Evolutionary conservation across 2,329 filamentous ascomycete genomes (phyloP), one percentile per base, ranked within the genome.

Genomic region (Cladophialophora exuberans): DNA sequence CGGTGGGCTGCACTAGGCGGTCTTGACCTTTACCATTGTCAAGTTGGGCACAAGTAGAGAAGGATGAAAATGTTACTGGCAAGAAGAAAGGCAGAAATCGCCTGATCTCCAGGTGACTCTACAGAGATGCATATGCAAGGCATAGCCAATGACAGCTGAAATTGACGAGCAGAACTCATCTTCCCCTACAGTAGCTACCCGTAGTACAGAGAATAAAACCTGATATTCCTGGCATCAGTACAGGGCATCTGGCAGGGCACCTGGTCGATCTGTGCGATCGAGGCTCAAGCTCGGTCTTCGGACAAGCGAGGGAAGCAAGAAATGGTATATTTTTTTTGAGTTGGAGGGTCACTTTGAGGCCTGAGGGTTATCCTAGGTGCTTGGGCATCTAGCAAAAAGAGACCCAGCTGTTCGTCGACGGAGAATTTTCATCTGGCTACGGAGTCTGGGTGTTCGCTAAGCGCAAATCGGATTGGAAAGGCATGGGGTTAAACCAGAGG

Each of bases 41-140:
- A n/a, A n/a, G 43, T 46, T 41, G 51, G 51, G 45, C 25, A 54
- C 46, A 30, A 55, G 30, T 25, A 50, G 13, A 31, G 51, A 46
- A 51, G 45, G 55, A 51, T 54, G 51, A 57, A 44, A 28, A 11
- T 26, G 18, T 30, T 22, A 38, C 22, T 20, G 25, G 35, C 22
- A 11, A 35, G 36, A 28, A 2, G 23, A 4, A 11, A 6, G 28
- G 48, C 18, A 30, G 22, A 28, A 38, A 20, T 52, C 11, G 17
- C 39, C 13, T 36, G 23, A 23, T 46, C 36, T 18, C 26, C 54
- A 53, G 54, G 54, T 53, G 54, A 57, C 44, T 41, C 45, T 39
- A 44, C 38, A 39, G 23, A 30, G 38, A 48, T 57, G 54, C 30
- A 45, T 22, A 35, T 38, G 28, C 38, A 49, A 39, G n/a, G 44